A percentile compares a stretch with the other conserved stretches of the same genome.
phyloP scores from a whole-genome alignment of 805 yeast species.

The Pichia occidentalis region DNA sequence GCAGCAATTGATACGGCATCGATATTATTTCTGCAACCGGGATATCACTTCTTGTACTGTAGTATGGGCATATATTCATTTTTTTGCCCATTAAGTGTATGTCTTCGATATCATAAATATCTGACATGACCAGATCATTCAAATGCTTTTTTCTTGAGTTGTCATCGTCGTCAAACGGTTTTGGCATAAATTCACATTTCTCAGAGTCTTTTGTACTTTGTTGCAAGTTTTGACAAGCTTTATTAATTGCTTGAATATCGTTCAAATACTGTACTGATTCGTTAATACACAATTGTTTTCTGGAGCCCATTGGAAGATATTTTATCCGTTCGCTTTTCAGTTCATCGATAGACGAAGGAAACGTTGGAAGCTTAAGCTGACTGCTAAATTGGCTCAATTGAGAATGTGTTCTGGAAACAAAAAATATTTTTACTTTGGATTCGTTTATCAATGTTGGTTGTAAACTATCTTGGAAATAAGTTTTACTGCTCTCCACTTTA shows the following conservation, averaged over 20 bases:
- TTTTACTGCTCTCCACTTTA: conserved; percentile 31
- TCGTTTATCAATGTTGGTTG: conserved; percentile 18
- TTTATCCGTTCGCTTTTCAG: conserved; percentile 46
- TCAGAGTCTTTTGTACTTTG: conserved; percentile 22
- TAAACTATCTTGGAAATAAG: background rate
- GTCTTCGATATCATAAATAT: conserved; percentile 75
- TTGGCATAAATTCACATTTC: conserved; percentile 39
- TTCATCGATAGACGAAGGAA: conserved; percentile 52
- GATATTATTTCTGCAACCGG: conserved; percentile 68
- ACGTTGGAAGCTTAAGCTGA: conserved; percentile 56
- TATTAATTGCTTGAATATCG: conserved; percentile 57
- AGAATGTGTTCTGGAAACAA: conserved; percentile 86
- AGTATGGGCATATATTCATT: conserved; percentile 71
- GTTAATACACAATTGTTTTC: conserved; percentile 80
- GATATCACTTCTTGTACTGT: conserved; percentile 55
- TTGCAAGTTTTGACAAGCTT: conserved; percentile 72
- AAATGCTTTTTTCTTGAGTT: conserved; percentile 35
- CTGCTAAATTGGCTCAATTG: conserved; percentile 75
- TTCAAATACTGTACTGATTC: conserved; percentile 46
- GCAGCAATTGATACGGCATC: conserved; percentile 75
- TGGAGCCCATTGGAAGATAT: conserved; percentile 69
- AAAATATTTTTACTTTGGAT: conserved; percentile 48
- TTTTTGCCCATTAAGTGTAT: conserved; percentile 52
- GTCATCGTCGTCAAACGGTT: conserved; percentile 27
- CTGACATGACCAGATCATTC: conserved; percentile 48